phyloP scores from a whole-genome alignment of 225 moss, liverwort and hornwort species.

The Thuidium tamariscinum region DNA sequence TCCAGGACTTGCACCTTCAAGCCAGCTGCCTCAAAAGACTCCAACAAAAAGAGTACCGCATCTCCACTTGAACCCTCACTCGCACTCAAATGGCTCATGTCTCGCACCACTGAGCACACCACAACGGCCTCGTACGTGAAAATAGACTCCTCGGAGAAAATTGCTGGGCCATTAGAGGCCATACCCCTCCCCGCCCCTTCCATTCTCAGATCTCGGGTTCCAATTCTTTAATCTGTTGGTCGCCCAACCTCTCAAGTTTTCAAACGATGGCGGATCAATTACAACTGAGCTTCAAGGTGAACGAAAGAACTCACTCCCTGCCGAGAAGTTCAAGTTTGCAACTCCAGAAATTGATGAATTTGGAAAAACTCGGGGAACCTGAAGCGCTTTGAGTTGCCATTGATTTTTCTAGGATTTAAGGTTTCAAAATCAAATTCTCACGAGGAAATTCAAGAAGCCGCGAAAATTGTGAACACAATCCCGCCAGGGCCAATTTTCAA shows the following conservation, averaged over 20 bases:
- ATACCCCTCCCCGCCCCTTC: neutral
- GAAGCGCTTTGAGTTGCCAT: neutral
- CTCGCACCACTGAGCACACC: conserved; percentile 19
- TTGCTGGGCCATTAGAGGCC: neutral
- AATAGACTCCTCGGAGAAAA: neutral
- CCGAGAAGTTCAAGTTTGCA: neutral
- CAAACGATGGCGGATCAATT: neutral
- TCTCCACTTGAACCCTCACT: neutral
- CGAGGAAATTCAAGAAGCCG: neutral
- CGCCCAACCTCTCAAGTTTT: neutral
- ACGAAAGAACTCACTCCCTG: neutral
- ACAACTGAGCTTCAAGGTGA: neutral
- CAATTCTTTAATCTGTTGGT: neutral
- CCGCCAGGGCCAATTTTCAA: neutral
- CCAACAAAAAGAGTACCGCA: conserved; percentile 14
- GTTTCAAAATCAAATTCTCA: neutral
- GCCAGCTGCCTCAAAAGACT: conserved; percentile 19
- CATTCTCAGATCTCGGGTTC: neutral
- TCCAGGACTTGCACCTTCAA: conserved; percentile 25
- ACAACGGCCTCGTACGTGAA: conserved; percentile 20
- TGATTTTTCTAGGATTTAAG: neutral
- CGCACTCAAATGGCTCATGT: neutral
- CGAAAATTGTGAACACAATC: neutral
- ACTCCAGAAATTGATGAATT: neutral
- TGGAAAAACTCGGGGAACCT: neutral